phyloP scores from a whole-genome alignment of 495 filamentous ascomycete species.

The Neohortaea acidophila region DNA sequence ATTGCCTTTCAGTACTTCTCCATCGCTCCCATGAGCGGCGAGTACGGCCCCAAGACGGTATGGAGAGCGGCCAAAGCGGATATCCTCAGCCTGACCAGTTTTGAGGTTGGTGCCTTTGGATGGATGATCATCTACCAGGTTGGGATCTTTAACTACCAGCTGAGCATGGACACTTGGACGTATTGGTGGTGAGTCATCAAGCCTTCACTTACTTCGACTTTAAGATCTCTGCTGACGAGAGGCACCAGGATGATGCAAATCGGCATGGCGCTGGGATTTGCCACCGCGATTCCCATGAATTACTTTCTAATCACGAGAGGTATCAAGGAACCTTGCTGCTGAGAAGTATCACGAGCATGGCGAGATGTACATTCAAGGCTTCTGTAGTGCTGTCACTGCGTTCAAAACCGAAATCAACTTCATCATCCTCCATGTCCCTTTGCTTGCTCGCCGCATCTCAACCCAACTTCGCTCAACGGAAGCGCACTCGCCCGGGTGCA shows the following conservation, averaged over 20 bases:
- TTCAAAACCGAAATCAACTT: too few species aligned
- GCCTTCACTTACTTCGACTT: not conserved
- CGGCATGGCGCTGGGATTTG: slow-evolving; percentile 22
- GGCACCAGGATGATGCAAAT: slow-evolving; percentile 23
- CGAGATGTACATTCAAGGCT: too few species aligned
- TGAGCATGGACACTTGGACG: slow-evolving; percentile 19
- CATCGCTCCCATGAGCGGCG: slow-evolving; percentile 24
- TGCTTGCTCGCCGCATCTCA: too few species aligned
- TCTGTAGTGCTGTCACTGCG: too few species aligned
- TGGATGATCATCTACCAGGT: slow-evolving; percentile 26
- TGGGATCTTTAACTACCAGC: slow-evolving; percentile 16
- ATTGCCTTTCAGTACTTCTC: slow-evolving; percentile 27
- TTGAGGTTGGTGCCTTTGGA: slow-evolving; percentile 24
- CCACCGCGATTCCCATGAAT: slow-evolving; percentile 23
- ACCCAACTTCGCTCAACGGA: too few species aligned
- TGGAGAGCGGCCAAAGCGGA: slow-evolving; percentile 23
- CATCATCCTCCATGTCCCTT: too few species aligned
- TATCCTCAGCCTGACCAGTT: slow-evolving; percentile 16
- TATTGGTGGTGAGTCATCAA: slow-evolving; percentile 20
- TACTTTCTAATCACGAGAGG: slow-evolving; percentile 22
- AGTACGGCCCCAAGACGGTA: slow-evolving; percentile 20
- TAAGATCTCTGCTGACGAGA: not conserved
- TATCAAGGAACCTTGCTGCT: slow-evolving; percentile 23
- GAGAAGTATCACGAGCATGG: too few species aligned
- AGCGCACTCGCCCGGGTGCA: too few species aligned